phyloP scores from a whole-genome alignment of 2,329 filamentous ascomycete genomes.

The Penicillium verrucosum region DNA sequence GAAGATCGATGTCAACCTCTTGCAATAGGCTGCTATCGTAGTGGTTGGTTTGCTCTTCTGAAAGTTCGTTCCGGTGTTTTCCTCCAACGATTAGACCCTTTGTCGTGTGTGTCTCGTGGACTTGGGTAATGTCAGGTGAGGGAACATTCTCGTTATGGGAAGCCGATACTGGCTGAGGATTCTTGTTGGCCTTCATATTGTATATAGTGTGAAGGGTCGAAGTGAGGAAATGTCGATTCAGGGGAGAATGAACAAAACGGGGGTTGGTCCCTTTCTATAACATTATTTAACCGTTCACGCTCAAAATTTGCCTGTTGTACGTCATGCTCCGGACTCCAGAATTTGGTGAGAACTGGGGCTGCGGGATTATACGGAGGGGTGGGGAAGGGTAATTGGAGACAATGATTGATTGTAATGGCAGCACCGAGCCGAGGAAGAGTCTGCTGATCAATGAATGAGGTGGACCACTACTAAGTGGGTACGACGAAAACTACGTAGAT shows the following conservation, averaged over 20 bases:
- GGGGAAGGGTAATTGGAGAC: constrained; percentile 8
- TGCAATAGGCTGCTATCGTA: constrained; percentile 21
- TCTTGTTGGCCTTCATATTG: constrained; percentile 25
- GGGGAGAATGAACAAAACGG: background rate
- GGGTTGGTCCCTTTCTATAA: background rate
- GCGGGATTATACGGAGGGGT: constrained; percentile 13
- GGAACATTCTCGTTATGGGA: constrained; percentile 25
- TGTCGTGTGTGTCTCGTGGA: background rate
- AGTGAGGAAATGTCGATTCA: background rate
- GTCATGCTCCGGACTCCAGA: constrained; percentile 22
- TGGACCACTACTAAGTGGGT: background rate
- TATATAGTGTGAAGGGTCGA: background rate
- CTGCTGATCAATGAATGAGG: background rate
- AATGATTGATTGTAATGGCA: constrained; percentile 3
- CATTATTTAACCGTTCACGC: background rate
- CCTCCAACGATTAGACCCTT: constrained; percentile 27
- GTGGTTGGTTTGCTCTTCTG: constrained; percentile 19
- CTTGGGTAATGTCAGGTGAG: background rate
- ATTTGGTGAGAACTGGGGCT: constrained; percentile 17
- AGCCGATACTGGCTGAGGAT: constrained; percentile 22
- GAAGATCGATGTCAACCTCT: constrained; percentile 49
- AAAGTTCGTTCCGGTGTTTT: constrained; percentile 25
- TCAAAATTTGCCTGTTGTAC: background rate
- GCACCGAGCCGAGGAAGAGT: constrained; percentile 1
- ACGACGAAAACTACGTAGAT: background rate